Conservation (phyloP, 75 land plant genomes). For the Selaginella tamariscina region DNA sequence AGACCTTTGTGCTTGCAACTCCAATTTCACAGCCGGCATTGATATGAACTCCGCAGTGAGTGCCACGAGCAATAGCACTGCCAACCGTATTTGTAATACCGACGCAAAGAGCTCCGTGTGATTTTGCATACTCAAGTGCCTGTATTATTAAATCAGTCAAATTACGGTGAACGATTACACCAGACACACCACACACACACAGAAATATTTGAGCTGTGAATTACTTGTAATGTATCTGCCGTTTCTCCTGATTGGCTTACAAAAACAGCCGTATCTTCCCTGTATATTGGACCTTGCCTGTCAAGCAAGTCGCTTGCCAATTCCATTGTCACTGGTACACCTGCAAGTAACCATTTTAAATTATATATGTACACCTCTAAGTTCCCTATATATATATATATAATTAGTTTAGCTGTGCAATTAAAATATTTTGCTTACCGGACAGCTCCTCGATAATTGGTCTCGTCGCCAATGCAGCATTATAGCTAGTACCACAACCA, state of each 20-base stretch:
- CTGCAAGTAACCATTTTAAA: too few relatives aligned
- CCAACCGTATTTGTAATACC: slow-evolving; percentile 98
- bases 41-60: slow-evolving; percentile 95
- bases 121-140: slow-evolving; percentile 76
- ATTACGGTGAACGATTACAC: too few relatives aligned
- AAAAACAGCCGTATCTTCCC: slow-evolving; percentile 94
- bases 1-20: slow-evolving; percentile 96
- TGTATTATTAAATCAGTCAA: too few relatives aligned
- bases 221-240: slow-evolving; percentile 88
- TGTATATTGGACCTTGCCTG: slow-evolving; percentile 84
- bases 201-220: too few relatives aligned
- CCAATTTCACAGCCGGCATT: slow-evolving; percentile 98
- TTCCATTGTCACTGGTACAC: slow-evolving; percentile 86
- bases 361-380: too few relatives aligned
- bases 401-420: too few relatives aligned
- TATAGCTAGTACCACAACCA: slow-evolving; percentile 98
- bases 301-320: slow-evolving; percentile 92
- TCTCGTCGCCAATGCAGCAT: slow-evolving; percentile 93
- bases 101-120: slow-evolving; percentile 93
- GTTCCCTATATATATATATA: too few relatives aligned
- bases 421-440: too few relatives aligned
- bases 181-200: too few relatives aligned
- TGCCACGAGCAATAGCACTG: slow-evolving; percentile 86
- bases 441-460: slow-evolving; percentile 91
- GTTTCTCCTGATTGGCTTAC: slow-evolving; percentile 99